Conservation (phyloP, 345 rosid species). For the Barbarea vulgaris region DNA sequence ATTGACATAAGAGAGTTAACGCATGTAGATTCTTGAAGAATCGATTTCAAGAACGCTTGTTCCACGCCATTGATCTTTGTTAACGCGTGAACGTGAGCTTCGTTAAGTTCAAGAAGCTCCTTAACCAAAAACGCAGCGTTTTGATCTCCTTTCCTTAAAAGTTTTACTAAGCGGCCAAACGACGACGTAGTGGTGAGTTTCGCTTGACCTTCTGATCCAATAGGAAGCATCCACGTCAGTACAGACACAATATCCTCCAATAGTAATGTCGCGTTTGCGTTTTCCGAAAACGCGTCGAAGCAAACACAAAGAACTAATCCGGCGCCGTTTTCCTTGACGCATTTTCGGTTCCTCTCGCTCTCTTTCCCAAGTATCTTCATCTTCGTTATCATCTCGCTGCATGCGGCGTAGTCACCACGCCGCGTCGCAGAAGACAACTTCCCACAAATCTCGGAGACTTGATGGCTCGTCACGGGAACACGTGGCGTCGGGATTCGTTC, state of each 20-base stretch:
- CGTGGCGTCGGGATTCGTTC: constrained; percentile 85
- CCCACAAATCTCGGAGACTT: constrained; percentile 34
- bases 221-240: constrained; percentile 60
- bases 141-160: constrained; percentile 55
- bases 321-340: constrained; percentile 50
- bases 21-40: constrained; percentile 57
- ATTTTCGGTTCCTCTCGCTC: constrained; percentile 67
- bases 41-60: constrained; percentile 56
- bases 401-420: constrained; percentile 18
- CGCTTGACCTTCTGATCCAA: constrained; percentile 48
- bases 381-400: constrained; percentile 44
- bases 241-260: constrained; percentile 62
- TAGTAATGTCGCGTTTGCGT: constrained; percentile 28
- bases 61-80: constrained; percentile 52
- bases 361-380: constrained; percentile 50
- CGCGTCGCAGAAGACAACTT: constrained; percentile 23
- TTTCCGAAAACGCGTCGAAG: constrained; percentile 45
- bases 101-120: constrained; percentile 48
- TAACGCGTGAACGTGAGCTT: constrained; percentile 41
- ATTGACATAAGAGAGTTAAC: constrained; percentile 49
- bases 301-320: constrained; percentile 50
- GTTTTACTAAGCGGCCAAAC: constrained; percentile 48
- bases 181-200: constrained; percentile 48
- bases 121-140: constrained; percentile 59
- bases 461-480: constrained; percentile 52